phyloP scores from a whole-genome alignment of 306 rosid genomes.

The Cajanus cajan region DNA sequence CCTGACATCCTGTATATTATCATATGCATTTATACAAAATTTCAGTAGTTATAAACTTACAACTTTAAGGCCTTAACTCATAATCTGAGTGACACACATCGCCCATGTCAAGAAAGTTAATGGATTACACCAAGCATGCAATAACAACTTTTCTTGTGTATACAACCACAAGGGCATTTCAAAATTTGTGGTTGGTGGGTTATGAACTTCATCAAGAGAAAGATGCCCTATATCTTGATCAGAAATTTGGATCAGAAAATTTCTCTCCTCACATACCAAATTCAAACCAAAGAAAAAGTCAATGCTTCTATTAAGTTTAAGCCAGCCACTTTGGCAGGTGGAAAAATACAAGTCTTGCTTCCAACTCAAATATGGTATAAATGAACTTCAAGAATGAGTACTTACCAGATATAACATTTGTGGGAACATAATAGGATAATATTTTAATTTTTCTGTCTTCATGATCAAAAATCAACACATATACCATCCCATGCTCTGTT shows the following conservation, averaged over 20 bases:
- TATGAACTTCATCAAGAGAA: neutral
- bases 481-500: conserved; percentile 76
- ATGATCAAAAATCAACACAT: conserved; percentile 54
- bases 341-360: conserved; percentile 15
- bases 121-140: neutral
- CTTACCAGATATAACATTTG: conserved; percentile 71
- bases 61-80: neutral
- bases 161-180: conserved; percentile 22
- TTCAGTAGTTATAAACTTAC: neutral
- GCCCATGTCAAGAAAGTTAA: conserved; percentile 14
- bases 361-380: conserved; percentile 27
- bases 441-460: conserved; percentile 53
- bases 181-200: neutral
- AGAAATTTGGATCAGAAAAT: neutral
- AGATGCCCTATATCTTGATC: neutral
- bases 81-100: neutral
- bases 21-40: neutral
- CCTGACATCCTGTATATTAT: neutral
- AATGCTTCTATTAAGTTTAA: conserved; percentile 12
- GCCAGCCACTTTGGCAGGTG: neutral
- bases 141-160: conserved; percentile 3
- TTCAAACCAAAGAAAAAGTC: conserved; percentile 16
- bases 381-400: conserved; percentile 20
- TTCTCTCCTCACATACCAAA: conserved; percentile 20
- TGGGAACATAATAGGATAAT: conserved; percentile 76